Base-by-base conservation (phyloP, 1,139 yeast genomes). In the Hyphopichia burtonii region DNA sequence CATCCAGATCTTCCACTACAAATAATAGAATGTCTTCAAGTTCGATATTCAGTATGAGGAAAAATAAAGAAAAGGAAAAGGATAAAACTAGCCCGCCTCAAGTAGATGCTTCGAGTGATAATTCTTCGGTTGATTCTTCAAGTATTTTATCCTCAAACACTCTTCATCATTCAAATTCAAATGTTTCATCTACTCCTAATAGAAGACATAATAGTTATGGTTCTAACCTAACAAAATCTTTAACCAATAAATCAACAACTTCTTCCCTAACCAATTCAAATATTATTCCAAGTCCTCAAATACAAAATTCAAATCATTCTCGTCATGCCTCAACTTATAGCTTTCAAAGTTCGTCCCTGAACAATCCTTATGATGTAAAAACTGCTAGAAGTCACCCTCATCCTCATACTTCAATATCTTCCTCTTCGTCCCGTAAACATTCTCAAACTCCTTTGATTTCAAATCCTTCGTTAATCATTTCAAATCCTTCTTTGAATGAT, bases 241-340 rank as follows among this genome's bases (percentile, higher is more conserved):
- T 14, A 16, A 51, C 54, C 20, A 45, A 44, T 42, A 35, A 54
- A 28, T 54, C 63, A 10, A 18, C 45, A 4, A 41, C 41, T 15
- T 41, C 51, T 6, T 46, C 41, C 37, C 20, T 19, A 38, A 44
- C 54, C 15, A 48, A 58, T 14, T 9, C 28, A 8, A 52, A 43
- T 44, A 63, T 66, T 14, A 56, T 66, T 6, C 71, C 74, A 28
- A 54, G 58, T 14, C 43, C 62, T n/a, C 70, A 61, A 47, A 51
- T 65, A 14, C 54, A 66, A 9, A 58, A 52, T 42, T 64, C 71
- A 16, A 62, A 51, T 41, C 76, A 71, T 45, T 62, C 65, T 39
- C 65, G 76, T 14, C 71, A 69, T 34, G 69, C 74, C 20, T 68
- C 75, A 28, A 57, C 74, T 7, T 71, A 66, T 48, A 66, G 73